A percentile compares a stretch with the other conserved stretches of the same genome.
phyloP scores from a whole-genome alignment of 768 basidiomycete genomes.

The Hemileccinum rubropunctum region DNA sequence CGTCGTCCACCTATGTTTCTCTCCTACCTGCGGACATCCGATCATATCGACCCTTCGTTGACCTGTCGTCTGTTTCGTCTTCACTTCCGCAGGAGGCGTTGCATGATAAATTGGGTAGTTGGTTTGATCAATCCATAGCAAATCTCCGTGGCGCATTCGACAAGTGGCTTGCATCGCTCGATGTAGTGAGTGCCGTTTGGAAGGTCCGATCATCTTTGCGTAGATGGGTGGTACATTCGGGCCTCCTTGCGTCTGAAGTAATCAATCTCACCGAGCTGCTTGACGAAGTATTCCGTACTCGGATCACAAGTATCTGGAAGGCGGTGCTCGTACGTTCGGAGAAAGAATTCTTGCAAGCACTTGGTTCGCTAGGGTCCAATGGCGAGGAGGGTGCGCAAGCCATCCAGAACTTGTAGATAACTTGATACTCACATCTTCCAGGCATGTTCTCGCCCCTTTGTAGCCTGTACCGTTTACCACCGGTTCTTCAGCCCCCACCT shows the following conservation, averaged over 20 bases:
- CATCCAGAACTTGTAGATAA: not conserved
- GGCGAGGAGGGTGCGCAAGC: constrained; percentile 16
- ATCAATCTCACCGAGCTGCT: constrained; percentile 41
- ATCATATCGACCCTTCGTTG: constrained; percentile 84
- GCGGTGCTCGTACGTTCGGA: constrained; percentile 42
- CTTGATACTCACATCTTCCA: constrained; percentile 27
- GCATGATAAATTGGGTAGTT: constrained; percentile 48
- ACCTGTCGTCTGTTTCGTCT: constrained; percentile 58
- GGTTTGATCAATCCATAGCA: constrained; percentile 57
- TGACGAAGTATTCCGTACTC: constrained; percentile 52
- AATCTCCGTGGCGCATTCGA: constrained; percentile 44
- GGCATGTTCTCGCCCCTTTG: constrained; percentile 47
- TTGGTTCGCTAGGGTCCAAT: constrained; percentile 30
- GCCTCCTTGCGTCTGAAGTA: constrained; percentile 49
- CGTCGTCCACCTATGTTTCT: constrained; percentile 80
- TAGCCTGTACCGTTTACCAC: constrained; percentile 54
- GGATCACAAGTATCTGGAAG: constrained; percentile 61
- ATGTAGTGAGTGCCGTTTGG: constrained; percentile 71
- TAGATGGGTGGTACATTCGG: constrained; percentile 43
- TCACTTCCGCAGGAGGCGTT: constrained; percentile 45
- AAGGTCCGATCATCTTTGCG: constrained; percentile 52
- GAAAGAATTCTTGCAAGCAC: constrained; percentile 42
- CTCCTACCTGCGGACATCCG: constrained; percentile 69
- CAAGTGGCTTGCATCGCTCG: constrained; percentile 58
- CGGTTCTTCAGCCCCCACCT: constrained; percentile 46